Conservation (phyloP, 2,329 filamentous ascomycete species). For the Exophiala xenobiotica region DNA sequence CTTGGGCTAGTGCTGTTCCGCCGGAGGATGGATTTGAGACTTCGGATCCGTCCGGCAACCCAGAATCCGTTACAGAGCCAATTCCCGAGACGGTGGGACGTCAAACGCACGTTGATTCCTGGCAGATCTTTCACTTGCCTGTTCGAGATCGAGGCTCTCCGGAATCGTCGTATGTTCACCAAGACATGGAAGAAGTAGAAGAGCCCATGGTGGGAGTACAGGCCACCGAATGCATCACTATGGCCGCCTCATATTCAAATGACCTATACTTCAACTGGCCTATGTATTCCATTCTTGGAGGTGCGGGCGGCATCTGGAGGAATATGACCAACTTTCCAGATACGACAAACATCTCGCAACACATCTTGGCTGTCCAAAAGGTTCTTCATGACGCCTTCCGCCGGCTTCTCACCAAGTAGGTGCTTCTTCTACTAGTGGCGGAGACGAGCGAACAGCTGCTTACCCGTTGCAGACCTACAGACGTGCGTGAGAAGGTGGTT, state of each 20-base stretch:
- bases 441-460: not conserved
- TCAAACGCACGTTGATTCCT: too few species aligned
- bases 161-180: too few species aligned
- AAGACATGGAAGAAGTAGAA: not conserved
- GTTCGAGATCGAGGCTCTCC: too few species aligned
- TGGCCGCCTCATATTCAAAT: not conserved
- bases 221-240: too few species aligned
- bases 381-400: conserved; percentile 1
- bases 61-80: too few species aligned
- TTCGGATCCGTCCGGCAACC: too few species aligned
- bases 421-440: not conserved
- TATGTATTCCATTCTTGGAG: conserved; percentile 2
- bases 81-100: too few species aligned
- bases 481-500: conserved; percentile 2
- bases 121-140: too few species aligned
- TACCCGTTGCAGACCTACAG: not conserved
- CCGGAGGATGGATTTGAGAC: too few species aligned
- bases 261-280: conserved; percentile 6
- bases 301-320: conserved; percentile 1
- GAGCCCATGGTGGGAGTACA: not conserved
- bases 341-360: conserved; percentile 2
- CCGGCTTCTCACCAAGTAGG: conserved; percentile 1
- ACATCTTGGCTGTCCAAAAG: conserved; percentile 5
- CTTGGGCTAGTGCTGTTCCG: too few species aligned
- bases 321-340: conserved; percentile 8